Evolutionary conservation across 176 grass and related monocot genomes (phyloP).

Genomic region (Microstegium vimineum): DNA sequence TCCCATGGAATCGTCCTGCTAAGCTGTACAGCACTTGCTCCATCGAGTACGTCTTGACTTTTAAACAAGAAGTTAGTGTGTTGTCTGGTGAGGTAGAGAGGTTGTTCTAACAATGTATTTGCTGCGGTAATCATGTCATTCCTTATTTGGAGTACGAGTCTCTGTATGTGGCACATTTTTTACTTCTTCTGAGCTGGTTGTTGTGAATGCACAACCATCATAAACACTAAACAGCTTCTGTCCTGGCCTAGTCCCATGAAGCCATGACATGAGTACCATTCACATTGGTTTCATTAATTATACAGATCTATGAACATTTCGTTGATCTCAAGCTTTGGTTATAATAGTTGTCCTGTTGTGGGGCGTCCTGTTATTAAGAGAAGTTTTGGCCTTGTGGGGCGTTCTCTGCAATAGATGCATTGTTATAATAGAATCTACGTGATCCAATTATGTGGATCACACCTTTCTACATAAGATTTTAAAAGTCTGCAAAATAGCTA

Average conservation of each 20-base stretch:
- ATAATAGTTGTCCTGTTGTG: not conserved
- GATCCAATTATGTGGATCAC: not conserved
- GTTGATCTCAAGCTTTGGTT: not conserved
- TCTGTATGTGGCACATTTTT: not conserved
- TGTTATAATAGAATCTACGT: not conserved
- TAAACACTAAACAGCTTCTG: not conserved
- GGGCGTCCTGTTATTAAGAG: not conserved
- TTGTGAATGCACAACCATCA: not conserved
- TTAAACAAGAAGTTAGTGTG: not conserved
- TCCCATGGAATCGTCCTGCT: not conserved
- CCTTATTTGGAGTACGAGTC: not conserved
- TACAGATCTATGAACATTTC: not conserved
- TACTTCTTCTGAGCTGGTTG: not conserved
- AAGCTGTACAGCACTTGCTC: not conserved
- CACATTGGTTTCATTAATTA: slow-evolving; percentile 22
- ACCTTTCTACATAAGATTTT: not conserved
- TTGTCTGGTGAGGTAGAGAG: not conserved
- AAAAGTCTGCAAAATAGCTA: not conserved
- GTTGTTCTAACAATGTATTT: not conserved
- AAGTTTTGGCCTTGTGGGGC: slow-evolving; percentile 21
- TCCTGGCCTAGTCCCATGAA: not conserved
- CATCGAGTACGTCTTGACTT: slow-evolving; percentile 5
- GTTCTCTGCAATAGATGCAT: slow-evolving; percentile 12
- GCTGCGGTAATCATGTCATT: not conserved
- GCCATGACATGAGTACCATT: slow-evolving; percentile 3